Conservation (phyloP, 768 basidiomycete genomes). For the Kwoniella dejecticola region DNA sequence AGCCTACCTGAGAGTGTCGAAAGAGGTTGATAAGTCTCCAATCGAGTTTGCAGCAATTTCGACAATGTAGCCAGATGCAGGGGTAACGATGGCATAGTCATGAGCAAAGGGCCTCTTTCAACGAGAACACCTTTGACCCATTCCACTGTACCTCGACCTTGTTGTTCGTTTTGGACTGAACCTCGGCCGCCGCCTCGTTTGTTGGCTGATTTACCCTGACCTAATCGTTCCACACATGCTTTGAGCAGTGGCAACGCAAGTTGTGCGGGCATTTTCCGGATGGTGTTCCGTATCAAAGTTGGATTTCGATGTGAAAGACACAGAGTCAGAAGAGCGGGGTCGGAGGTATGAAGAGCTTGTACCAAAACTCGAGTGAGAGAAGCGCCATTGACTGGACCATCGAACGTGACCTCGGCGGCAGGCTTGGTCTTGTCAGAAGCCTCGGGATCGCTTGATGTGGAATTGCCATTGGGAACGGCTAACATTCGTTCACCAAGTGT, state of each 20-base stretch:
- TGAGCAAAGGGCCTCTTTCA: constrained; percentile 84
- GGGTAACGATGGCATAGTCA: constrained; percentile 94
- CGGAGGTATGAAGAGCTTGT: constrained; percentile 93
- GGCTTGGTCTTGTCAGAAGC: constrained; percentile 38
- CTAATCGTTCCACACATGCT: constrained; percentile 85
- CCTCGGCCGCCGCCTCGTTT: constrained; percentile 68
- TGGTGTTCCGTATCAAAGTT: constrained; percentile 80
- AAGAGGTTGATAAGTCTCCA: constrained; percentile 80
- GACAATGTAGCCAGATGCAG: constrained; percentile 78
- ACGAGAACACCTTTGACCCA: constrained; percentile 71
- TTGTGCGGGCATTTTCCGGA: constrained; percentile 80
- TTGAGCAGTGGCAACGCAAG: constrained; percentile 81
- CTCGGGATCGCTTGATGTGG: constrained; percentile 31
- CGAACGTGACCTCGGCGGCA: constrained; percentile 40
- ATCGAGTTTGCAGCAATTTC: constrained; percentile 72
- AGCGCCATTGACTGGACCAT: constrained; percentile 64
- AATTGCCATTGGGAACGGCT: constrained; percentile 63
- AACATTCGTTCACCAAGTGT: constrained; percentile 87
- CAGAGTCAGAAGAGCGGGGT: constrained; percentile 75
- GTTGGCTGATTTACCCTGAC: constrained; percentile 76
- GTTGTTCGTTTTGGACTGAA: constrained; percentile 61
- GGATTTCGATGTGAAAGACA: constrained; percentile 72
- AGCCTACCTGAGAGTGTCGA: constrained; percentile 83
- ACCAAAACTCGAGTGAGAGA: constrained; percentile 91
- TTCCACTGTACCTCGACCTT: constrained; percentile 53